Percentiles rank a stretch among this genome's conserved stretches.
These are phyloP conservation scores for Mortierella hygrophila DNA, from an alignment of 192 early-diverging fungal genomes.

Conservation along the genomic window DNA sequence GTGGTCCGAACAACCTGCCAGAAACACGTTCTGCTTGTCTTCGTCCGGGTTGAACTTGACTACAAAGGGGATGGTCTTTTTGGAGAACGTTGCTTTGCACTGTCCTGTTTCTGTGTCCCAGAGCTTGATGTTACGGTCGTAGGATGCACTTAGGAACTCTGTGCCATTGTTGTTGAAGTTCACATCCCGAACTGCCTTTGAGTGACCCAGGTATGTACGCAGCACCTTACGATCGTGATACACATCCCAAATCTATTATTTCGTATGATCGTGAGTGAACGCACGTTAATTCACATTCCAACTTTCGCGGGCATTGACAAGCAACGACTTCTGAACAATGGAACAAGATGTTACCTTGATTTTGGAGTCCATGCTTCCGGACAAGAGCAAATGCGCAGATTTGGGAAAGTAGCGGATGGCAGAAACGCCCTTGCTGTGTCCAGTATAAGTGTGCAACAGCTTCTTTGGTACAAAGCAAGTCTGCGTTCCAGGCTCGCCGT, in stretches of 20 bases:
- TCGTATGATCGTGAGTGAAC: not conserved
- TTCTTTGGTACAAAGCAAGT: constrained; percentile 90
- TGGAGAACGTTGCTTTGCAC: constrained; percentile 82
- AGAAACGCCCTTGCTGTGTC: constrained; percentile 92
- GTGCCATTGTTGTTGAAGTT: constrained; percentile 90
- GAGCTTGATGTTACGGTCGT: constrained; percentile 93
- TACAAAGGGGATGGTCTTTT: constrained; percentile 87
- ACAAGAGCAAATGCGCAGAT: constrained; percentile 91
- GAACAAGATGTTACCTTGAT: constrained; percentile 76
- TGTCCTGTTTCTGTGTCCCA: constrained; percentile 99
- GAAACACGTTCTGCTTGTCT: constrained; percentile 88
- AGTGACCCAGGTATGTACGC: constrained; percentile 92
- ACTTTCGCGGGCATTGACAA: not conserved
- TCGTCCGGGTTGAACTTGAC: constrained; percentile 92
- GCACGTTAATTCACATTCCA: not conserved
- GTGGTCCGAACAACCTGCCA: constrained; percentile 94
- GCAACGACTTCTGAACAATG: not conserved
- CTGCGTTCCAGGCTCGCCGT: constrained; percentile 77
- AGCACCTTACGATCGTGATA: constrained; percentile 89
- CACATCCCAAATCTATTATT: constrained; percentile 88
- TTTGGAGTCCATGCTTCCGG: constrained; percentile 93
- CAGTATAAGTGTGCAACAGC: constrained; percentile 91
- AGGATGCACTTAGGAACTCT: constrained; percentile 88
- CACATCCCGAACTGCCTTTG: constrained; percentile 93
- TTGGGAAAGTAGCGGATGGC: constrained; percentile 92